Evolutionary conservation across 2,329 filamentous ascomycete species (phyloP).

Genomic region (Macrophomina pseudophaseolina): DNA sequence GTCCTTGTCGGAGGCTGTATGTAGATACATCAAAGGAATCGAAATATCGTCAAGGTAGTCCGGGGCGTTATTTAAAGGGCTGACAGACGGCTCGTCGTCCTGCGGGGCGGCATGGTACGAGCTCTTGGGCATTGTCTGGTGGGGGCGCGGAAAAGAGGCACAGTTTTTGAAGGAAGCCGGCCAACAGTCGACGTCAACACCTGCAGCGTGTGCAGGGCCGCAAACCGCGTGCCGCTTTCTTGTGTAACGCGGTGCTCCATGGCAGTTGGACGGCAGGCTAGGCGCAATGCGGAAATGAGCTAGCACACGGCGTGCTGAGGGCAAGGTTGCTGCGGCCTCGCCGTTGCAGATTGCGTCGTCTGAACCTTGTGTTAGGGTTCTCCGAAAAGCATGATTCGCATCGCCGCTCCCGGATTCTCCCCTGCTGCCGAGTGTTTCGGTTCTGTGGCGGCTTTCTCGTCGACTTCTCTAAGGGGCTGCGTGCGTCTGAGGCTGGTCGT

Average conservation of each 20-base stretch:
- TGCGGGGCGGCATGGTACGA: not conserved
- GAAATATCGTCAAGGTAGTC: not conserved
- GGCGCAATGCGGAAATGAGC: conserved; percentile 12
- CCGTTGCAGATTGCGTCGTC: not conserved
- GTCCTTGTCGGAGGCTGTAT: not conserved
- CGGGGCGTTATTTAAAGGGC: not conserved
- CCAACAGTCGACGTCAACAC: conserved; percentile 15
- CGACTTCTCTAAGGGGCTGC: not conserved
- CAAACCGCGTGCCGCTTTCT: conserved; percentile 4
- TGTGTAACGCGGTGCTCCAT: conserved; percentile 20
- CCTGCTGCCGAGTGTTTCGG: no score
- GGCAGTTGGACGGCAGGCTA: conserved; percentile 4
- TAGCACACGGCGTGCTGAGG: conserved; percentile 6
- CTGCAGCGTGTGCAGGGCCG: not conserved
- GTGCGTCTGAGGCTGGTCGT: not conserved
- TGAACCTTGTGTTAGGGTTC: not conserved
- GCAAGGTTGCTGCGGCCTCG: not conserved
- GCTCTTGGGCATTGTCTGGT: not conserved
- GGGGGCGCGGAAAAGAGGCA: not conserved
- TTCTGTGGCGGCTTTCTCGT: not conserved
- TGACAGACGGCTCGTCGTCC: not conserved
- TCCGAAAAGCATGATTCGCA: not conserved
- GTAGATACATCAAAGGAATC: conserved; percentile 16
- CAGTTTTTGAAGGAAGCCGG: conserved; percentile 1
- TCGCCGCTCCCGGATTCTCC: not conserved